phyloP scores from a whole-genome alignment of 805 yeast species.

The Ogataea pilisensis region DNA sequence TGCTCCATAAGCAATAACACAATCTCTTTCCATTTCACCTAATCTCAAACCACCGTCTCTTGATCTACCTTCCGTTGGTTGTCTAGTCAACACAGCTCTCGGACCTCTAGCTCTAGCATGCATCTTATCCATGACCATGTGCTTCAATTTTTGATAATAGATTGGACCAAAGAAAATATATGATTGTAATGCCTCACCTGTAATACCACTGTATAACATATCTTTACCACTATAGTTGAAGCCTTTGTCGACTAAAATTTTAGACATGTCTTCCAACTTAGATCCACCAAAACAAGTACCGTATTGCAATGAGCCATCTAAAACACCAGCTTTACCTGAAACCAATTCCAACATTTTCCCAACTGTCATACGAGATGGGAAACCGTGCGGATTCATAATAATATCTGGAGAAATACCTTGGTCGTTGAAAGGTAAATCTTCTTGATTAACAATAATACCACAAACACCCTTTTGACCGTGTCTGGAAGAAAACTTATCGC shows the following conservation, averaged over 20 bases:
- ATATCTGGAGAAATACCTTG: slow-evolving; percentile 91
- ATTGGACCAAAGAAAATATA: slow-evolving; percentile 98
- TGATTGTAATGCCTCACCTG: slow-evolving; percentile 96
- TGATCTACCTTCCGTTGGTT: slow-evolving; percentile 98
- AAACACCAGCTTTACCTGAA: slow-evolving; percentile 96
- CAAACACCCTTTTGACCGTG: slow-evolving; percentile 99
- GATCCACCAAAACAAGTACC: slow-evolving; percentile 99
- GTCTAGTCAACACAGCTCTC: slow-evolving; percentile 94
- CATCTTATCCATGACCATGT: slow-evolving; percentile 98
- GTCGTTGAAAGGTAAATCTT: slow-evolving; percentile 93
- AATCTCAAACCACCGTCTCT: slow-evolving; percentile 98
- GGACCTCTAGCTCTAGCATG: slow-evolving; percentile 99
- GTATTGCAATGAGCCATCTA: slow-evolving; percentile 85
- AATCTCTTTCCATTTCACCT: slow-evolving; percentile 99
- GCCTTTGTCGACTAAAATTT: slow-evolving; percentile 84
- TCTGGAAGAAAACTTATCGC: slow-evolving; percentile 95
- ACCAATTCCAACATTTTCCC: slow-evolving; percentile 97
- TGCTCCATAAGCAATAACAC: slow-evolving; percentile 99
- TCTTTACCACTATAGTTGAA: slow-evolving; percentile 95
- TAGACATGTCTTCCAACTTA: slow-evolving; percentile 92
- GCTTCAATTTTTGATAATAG: slow-evolving; percentile 96
- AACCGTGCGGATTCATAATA: slow-evolving; percentile 98
- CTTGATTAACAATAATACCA: slow-evolving; percentile 96
- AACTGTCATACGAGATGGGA: slow-evolving; percentile 99
- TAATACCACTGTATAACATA: slow-evolving; percentile 94